Percentiles rank a stretch among this genome's conserved stretches.
These are phyloP conservation scores for Vitis hybrid DNA, from an alignment of 177 flowering plant species.

Conservation along the genomic window DNA sequence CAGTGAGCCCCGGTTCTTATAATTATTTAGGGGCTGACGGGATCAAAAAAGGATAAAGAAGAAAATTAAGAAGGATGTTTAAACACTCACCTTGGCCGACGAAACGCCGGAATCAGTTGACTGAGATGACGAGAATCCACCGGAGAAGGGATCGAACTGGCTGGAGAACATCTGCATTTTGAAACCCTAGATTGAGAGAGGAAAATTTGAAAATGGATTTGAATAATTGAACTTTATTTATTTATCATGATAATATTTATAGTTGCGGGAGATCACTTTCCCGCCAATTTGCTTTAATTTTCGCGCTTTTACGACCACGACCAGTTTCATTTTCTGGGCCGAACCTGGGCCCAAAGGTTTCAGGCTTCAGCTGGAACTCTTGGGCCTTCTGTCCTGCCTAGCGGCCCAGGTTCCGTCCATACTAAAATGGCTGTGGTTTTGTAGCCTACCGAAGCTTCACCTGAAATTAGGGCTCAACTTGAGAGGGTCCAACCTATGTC, in stretches of 20 bases:
- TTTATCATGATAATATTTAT: background rate
- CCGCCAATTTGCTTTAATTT: slow-evolving; percentile 18
- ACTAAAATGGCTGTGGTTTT: too few species aligned
- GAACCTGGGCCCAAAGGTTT: too few species aligned
- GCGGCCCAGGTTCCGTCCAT: too few species aligned
- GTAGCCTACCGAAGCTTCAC: too few species aligned
- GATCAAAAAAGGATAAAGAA: background rate
- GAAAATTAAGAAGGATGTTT: background rate
- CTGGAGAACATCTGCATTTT: slow-evolving; percentile 32
- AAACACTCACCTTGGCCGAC: slow-evolving; percentile 33
- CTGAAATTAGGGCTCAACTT: too few species aligned
- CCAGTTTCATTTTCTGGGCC: too few species aligned
- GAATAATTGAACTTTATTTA: background rate
- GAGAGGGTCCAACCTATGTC: too few species aligned
- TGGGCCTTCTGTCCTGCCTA: too few species aligned
- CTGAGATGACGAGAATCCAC: slow-evolving; percentile 50
- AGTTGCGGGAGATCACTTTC: slow-evolving; percentile 8
- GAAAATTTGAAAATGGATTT: background rate
- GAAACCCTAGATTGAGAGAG: slow-evolving; percentile 16
- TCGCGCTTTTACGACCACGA: slow-evolving; percentile 13
- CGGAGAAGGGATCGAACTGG: slow-evolving; percentile 39
- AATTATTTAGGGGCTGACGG: too few species aligned
- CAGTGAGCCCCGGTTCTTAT: too few species aligned
- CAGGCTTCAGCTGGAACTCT: too few species aligned
- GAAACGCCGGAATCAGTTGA: slow-evolving; percentile 32